Base-by-base conservation (phyloP, 1,284 basidiomycete species). In the Ustilago loliicola region DNA sequence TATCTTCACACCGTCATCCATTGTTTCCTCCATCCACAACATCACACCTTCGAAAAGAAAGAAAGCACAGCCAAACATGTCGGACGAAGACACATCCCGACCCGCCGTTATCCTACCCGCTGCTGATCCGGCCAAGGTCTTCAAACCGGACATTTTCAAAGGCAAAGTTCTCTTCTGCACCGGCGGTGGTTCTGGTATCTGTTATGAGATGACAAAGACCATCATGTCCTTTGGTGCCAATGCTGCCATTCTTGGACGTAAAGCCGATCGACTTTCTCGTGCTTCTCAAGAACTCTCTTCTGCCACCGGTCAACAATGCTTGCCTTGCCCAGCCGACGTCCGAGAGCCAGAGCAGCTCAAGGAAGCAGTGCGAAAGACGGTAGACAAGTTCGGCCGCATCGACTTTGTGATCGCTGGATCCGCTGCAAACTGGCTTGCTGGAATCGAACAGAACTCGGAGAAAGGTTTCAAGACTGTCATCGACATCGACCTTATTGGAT, bases 131-230 rank as follows among this genome's bases (percentile, higher is more conserved):
- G 52, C 55, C 30, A 61, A 61, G 40, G 66, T 82, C 27, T 97
- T 96, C 89, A 91, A 91, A 80, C 85, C 89, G 3, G 92, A 94
- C 81, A 89, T 97, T 45, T 97, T 97, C 90, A 91, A 91, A 79
- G 94, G 93, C 80, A 97, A 96, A 86, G 95, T 98, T 15, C 89
- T 96, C 21, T 96, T 98, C 88, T 95, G 93, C 87, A 97, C 95
- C 0, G 83, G 86, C 32, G 85, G 85, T 23, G 86, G 85, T 1
- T 82, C 81, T 1, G 96, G 96, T 13, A 98, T 99, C 87, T 95
- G 96, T 88, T 92, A 93, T 80, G 91, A 89, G 58, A 95, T 98
- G 91, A 93, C 92, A 42, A 71, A 79, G 55, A 61, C 73, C 56
- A 67, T 82, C 91, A 95, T 98, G 93, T 89, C 89, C 29, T 94